Evolutionary conservation across 805 yeast species (phyloP), one percentile per base, ranked within the genome.

Genomic region (Metschnikowia aberdeeniae): DNA sequence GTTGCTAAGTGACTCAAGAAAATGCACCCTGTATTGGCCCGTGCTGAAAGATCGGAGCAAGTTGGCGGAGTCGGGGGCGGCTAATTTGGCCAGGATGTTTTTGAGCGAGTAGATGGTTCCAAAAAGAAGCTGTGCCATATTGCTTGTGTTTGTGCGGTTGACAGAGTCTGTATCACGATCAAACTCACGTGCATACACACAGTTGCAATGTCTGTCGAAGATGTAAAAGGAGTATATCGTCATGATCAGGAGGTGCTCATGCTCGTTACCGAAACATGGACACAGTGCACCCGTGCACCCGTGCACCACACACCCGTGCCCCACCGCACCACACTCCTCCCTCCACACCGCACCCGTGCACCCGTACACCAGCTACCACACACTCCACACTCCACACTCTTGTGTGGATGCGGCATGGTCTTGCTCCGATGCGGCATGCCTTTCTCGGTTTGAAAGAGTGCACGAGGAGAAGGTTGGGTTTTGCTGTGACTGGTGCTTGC

Each of bases 181-280:
- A 37, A 40, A 45, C 61, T 87, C 95, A 43, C 95, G 72, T 51
- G 79, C 78, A 65, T 80, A 92, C 14, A 92, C 81, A 63, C 98
- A 90, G 51, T 85, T 69, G 66, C 97, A 87, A 66, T 92, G 97
- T 61, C 93, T 77, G 62, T 92, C 97, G 61, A 85, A 92, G 44
- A 92, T 79, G 86, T 89, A 87, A 60, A 90, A 85, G 9, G 96
- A 86, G 67, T 84, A 83, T 37, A 89, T 81, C 33, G 86, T 78
- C 86, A 81, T 80, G 34, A 11, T n/a, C n/a, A n/a, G 17, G 17
- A 17, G 17, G 17, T 3, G 17, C 17, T 17, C 17, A 17, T 2
- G 17, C 17, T 17, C 17, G n/a, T n/a, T n/a, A 17, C 17, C 17
- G 17, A 17, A 17, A 3, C n/a, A 17, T 17, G 17, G 17, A 17